These are phyloP conservation scores for Coriaria nepalensis DNA, from an alignment of 306 rosid genomes.

Conservation along the genomic window DNA sequence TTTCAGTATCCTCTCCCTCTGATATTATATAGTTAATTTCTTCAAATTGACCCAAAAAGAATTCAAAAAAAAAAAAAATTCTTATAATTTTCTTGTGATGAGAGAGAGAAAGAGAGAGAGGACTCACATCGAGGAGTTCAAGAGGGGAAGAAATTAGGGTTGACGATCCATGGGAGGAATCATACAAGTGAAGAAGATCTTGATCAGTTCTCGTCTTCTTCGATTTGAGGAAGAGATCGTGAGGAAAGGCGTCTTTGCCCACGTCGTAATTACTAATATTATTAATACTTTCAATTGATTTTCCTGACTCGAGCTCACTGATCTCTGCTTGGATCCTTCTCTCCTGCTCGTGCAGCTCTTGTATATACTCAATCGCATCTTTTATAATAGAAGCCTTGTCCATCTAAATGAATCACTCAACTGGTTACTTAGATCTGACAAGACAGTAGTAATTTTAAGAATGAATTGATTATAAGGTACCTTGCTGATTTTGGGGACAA, in stretches of 20 bases:
- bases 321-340: slow-evolving; percentile 58
- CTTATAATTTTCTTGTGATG: background rate
- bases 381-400: slow-evolving; percentile 92
- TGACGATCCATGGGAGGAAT: too few species aligned
- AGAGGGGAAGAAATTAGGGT: slow-evolving; percentile 23
- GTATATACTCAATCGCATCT: slow-evolving; percentile 83
- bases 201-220: slow-evolving; percentile 67
- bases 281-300: slow-evolving; percentile 21
- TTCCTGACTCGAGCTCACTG: slow-evolving; percentile 61
- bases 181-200: slow-evolving; percentile 13
- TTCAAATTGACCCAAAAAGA: too few species aligned
- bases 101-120: background rate
- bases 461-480: slow-evolving; percentile 16
- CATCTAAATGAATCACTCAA: slow-evolving; percentile 39
- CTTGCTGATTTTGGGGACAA: slow-evolving; percentile 94
- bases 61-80: too few species aligned
- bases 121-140: slow-evolving; percentile 58
- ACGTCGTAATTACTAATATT: too few species aligned
- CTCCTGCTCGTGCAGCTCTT: slow-evolving; percentile 67
- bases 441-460: background rate
- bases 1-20: too few species aligned
- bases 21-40: too few species aligned
- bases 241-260: slow-evolving; percentile 21
- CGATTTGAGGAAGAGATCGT: slow-evolving; percentile 47
- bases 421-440: background rate